Evolutionary conservation across 352 stramenopile species (phyloP).

Genomic region (Pythium brassicae): DNA sequence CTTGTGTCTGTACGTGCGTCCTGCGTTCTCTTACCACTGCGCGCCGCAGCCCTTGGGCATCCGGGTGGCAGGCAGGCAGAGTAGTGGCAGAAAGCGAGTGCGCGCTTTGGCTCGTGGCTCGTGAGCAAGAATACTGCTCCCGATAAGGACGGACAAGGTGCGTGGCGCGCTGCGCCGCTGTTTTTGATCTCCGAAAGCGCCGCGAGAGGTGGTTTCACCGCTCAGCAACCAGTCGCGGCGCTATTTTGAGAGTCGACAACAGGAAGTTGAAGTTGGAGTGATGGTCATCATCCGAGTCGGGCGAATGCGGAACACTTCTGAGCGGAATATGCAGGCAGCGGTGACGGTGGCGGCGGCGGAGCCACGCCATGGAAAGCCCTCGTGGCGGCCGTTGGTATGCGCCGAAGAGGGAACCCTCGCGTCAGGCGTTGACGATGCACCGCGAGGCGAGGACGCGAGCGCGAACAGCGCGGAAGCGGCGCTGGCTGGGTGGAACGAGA

Average conservation of each 20-base stretch:
- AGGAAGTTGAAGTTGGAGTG: slow-evolving; percentile 9
- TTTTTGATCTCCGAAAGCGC: slow-evolving; percentile 1
- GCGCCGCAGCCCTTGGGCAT: background rate
- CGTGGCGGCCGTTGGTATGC: background rate
- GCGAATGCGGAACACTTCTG: background rate
- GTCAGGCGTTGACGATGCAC: background rate
- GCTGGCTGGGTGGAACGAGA: background rate
- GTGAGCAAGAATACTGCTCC: no score
- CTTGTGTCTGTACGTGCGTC: background rate
- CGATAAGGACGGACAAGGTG: background rate
- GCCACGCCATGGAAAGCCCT: background rate
- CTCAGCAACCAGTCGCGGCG: background rate
- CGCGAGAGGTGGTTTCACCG: background rate
- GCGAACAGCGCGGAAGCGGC: background rate
- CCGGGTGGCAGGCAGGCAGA: background rate
- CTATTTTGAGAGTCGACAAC: background rate
- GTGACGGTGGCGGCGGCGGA: background rate
- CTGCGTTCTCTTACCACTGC: background rate
- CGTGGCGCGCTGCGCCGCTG: background rate
- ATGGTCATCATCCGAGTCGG: slow-evolving; percentile 8
- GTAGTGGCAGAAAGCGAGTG: background rate
- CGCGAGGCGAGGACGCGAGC: background rate
- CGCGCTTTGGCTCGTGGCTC: no score
- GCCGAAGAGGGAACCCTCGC: background rate
- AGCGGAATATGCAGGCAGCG: background rate